Conservation (phyloP, 2,329 filamentous ascomycete genomes). For the Myriosclerotinia duriaeana region DNA sequence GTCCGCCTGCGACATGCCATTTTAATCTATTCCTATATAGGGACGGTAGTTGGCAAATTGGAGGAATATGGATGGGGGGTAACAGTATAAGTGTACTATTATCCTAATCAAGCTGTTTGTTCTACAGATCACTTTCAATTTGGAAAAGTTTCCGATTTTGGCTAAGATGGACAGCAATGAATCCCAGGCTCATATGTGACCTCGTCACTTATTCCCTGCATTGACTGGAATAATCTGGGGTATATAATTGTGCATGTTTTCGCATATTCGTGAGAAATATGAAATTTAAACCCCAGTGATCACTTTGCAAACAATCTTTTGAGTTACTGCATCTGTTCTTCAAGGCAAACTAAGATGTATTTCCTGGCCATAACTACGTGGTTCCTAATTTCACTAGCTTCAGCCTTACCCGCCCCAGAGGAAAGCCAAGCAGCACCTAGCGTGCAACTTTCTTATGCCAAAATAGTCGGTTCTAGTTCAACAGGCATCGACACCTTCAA, state of each 20-base stretch:
- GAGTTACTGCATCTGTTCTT: neutral
- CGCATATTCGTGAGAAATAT: neutral
- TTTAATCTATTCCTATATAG: too few relatives aligned
- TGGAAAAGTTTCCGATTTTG: neutral
- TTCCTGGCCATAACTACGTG: neutral
- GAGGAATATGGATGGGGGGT: too few relatives aligned
- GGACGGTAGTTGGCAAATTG: too few relatives aligned
- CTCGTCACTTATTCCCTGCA: neutral
- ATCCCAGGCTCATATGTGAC: neutral
- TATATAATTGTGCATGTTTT: neutral
- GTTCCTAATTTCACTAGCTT: neutral
- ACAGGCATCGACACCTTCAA: slow-evolving; percentile 16
- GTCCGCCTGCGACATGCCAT: too few relatives aligned
- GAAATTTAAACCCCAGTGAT: neutral
- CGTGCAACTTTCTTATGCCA: slow-evolving; percentile 10
- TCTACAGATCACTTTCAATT: neutral
- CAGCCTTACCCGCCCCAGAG: neutral
- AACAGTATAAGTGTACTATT: neutral
- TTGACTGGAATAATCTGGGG: neutral
- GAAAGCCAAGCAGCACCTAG: neutral
- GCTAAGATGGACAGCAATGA: neutral
- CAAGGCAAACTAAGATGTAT: neutral
- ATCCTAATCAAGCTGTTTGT: neutral
- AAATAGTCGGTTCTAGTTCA: slow-evolving; percentile 4
- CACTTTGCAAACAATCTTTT: neutral